Percentiles rank a stretch among this genome's conserved stretches.
Evolutionary conservation across 1,284 basidiomycete genomes (phyloP).

Genomic region (Agaricales sp.): DNA sequence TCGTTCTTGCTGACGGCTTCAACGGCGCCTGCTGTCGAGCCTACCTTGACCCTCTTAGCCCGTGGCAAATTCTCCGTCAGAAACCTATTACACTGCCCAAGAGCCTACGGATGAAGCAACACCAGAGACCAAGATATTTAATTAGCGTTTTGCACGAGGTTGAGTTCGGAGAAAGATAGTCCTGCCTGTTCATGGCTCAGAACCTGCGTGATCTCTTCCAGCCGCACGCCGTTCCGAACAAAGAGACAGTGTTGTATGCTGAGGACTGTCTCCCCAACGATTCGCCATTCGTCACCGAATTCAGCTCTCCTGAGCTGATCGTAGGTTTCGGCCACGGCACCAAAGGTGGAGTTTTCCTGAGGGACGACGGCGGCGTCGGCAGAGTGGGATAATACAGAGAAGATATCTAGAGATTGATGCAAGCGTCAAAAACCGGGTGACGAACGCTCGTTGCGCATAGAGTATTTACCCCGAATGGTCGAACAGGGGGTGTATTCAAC

Average conservation of each 20-base stretch:
- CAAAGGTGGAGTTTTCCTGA: constrained; percentile 69
- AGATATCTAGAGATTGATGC: constrained; percentile 35
- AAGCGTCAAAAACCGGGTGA: background rate
- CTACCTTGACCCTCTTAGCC: constrained; percentile 38
- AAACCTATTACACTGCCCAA: constrained; percentile 66
- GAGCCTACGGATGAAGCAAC: constrained; percentile 33
- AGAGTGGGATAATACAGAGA: constrained; percentile 32
- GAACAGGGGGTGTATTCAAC: background rate
- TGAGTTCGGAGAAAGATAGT: constrained; percentile 6
- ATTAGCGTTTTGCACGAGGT: too few relatives aligned
- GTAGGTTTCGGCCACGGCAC: constrained; percentile 66
- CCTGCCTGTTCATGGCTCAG: constrained; percentile 70
- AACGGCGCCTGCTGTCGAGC: constrained; percentile 66
- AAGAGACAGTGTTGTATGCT: constrained; percentile 62
- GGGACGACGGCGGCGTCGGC: constrained; percentile 50
- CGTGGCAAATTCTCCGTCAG: constrained; percentile 40
- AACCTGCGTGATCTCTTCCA: constrained; percentile 41
- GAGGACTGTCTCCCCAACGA: constrained; percentile 48
- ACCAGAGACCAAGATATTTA: constrained; percentile 5
- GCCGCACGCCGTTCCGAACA: constrained; percentile 40
- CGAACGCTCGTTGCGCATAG: background rate
- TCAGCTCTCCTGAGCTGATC: constrained; percentile 39
- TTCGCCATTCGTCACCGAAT: constrained; percentile 31
- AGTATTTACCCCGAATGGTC: constrained; percentile 44
- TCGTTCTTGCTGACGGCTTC: constrained; percentile 25